Conservation (phyloP, 805 yeast species). For the Nakazawaea siamensis region DNA sequence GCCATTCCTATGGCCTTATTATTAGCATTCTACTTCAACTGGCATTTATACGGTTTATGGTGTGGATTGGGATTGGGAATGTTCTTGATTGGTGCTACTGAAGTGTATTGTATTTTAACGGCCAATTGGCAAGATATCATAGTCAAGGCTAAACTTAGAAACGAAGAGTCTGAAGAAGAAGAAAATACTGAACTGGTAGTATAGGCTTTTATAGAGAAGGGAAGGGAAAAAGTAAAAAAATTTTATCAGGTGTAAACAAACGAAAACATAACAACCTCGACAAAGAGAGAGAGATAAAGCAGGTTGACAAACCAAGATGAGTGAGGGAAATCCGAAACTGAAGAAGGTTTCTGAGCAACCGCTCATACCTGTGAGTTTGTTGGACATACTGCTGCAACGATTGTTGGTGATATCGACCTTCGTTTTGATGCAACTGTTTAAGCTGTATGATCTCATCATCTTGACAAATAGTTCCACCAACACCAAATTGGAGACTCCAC, state of each 20-base stretch:
- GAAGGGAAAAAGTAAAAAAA: too few species aligned
- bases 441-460: conserved; percentile 60
- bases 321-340: too few species aligned
- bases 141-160: conserved; percentile 20
- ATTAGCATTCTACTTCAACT: conserved; percentile 40
- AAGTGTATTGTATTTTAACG: conserved; percentile 34
- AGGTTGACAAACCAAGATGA: not conserved
- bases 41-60: conserved; percentile 64
- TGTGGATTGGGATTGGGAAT: conserved; percentile 62
- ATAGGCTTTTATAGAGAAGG: not conserved
- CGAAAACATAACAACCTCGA: not conserved
- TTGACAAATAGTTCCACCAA: conserved; percentile 35
- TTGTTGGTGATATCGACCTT: conserved; percentile 58
- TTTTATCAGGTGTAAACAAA: not conserved
- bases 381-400: conserved; percentile 77
- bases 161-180: conserved; percentile 19
- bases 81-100: conserved; percentile 41
- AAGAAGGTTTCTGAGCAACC: conserved; percentile 24
- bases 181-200: not conserved
- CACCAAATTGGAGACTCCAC: conserved; percentile 16
- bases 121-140: conserved; percentile 48
- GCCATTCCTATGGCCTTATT: conserved; percentile 62
- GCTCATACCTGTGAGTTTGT: conserved; percentile 53
- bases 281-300: not conserved
- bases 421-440: conserved; percentile 76